A percentile compares a stretch with the other conserved stretches of the same genome.
These are phyloP conservation scores for Cytospora piceae DNA, from an alignment of 2,329 filamentous ascomycete species.

Conservation along the genomic window DNA sequence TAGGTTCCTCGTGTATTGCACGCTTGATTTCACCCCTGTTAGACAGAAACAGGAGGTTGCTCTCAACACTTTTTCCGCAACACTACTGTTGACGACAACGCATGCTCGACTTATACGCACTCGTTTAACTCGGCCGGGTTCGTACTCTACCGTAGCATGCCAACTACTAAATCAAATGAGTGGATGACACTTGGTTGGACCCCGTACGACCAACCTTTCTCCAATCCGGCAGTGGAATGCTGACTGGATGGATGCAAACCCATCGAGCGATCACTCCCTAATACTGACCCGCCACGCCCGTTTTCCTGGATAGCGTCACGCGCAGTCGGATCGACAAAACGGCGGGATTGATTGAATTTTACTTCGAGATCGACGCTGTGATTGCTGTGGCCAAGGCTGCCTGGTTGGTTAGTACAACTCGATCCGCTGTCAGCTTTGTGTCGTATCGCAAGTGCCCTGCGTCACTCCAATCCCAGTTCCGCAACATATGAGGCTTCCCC, in stretches of 20 bases:
- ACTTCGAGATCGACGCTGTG: background rate
- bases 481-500: background rate
- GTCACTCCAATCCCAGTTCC: background rate
- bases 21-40: background rate
- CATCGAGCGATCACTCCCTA: background rate
- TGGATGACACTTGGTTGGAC: background rate
- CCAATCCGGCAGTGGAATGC: background rate
- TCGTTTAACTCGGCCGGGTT: background rate
- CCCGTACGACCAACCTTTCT: background rate
- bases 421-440: slow-evolving; percentile 6
- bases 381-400: background rate
- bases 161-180: background rate
- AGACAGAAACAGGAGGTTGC: background rate
- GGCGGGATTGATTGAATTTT: slow-evolving; percentile 5
- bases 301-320: background rate
- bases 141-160: background rate
- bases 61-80: background rate
- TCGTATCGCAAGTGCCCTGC: slow-evolving; percentile 3
- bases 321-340: slow-evolving; percentile 20
- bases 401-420: background rate
- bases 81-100: no score
- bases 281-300: no score
- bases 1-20: background rate
- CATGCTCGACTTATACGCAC: no score
- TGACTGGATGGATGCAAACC: background rate